phyloP scores from a whole-genome alignment of 2,329 filamentous ascomycete genomes.

The Delphinella strobiligena region DNA sequence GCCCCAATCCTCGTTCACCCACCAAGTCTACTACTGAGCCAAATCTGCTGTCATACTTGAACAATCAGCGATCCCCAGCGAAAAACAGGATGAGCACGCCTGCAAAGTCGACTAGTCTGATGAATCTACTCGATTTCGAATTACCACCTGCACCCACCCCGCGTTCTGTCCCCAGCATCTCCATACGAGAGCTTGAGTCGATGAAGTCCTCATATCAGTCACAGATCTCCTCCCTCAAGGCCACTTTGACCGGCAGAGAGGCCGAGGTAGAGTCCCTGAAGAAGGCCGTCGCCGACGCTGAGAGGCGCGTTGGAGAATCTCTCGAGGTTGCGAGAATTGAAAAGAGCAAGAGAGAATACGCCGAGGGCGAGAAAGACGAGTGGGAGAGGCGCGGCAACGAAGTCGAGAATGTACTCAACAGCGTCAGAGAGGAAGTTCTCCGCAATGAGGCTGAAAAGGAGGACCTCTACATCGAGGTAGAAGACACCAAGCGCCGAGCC shows the following conservation, averaged over 20 bases:
- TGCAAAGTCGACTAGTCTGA: constrained; percentile 36
- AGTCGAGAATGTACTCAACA: constrained; percentile 69
- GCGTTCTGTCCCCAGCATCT: constrained; percentile 79
- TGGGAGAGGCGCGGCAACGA: constrained; percentile 81
- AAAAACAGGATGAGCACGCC: constrained; percentile 28
- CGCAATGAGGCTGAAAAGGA: constrained; percentile 70
- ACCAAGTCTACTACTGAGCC: constrained; percentile 37
- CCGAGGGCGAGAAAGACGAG: constrained; percentile 61
- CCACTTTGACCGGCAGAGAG: constrained; percentile 82
- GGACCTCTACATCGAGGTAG: constrained; percentile 60
- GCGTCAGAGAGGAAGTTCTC: constrained; percentile 71
- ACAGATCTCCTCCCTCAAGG: constrained; percentile 88
- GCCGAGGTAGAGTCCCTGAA: constrained; percentile 83
- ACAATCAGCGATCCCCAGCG: constrained; percentile 29
- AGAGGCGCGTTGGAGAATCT: constrained; percentile 79
- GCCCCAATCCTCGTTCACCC: constrained; percentile 33
- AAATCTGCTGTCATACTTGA: constrained; percentile 31
- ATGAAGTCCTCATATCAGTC: constrained; percentile 84
- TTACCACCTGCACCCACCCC: constrained; percentile 90
- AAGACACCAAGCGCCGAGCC: constrained; percentile 66
- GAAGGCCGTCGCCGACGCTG: constrained; percentile 75
- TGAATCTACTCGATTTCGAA: constrained; percentile 77
- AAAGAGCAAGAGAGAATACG: constrained; percentile 54
- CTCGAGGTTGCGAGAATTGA: constrained; percentile 76
- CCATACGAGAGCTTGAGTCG: constrained; percentile 81